Evolutionary conservation across 2,329 filamentous ascomycete genomes (phyloP).

Genomic region (Endocalyx cinctus): DNA sequence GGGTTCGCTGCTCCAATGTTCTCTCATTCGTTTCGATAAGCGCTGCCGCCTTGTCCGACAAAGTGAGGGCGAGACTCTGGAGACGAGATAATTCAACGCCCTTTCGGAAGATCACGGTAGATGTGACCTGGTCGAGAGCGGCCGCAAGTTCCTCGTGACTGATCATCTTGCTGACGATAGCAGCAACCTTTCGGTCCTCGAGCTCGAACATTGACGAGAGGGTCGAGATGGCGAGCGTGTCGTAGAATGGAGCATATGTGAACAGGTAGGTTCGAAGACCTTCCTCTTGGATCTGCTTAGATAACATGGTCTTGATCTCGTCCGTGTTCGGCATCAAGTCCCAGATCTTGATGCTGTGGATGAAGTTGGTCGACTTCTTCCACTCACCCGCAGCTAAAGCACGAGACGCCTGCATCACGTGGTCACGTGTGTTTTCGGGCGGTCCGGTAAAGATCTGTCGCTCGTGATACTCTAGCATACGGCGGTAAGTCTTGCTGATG

Average conservation of each 20-base stretch:
- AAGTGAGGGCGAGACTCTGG: constrained; percentile 87
- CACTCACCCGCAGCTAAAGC: constrained; percentile 94
- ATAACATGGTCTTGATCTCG: constrained; percentile 95
- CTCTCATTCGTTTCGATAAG: constrained; percentile 98
- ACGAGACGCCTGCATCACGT: constrained; percentile 99
- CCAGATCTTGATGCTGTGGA: constrained; percentile 99
- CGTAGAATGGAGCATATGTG: constrained; percentile 98
- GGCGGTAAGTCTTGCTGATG: constrained; percentile 98
- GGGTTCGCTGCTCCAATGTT: constrained; percentile 92
- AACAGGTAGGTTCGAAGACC: constrained; percentile 97
- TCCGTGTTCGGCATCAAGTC: constrained; percentile 91
- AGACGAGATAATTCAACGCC: constrained; percentile 95
- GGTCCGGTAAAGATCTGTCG: constrained; percentile 98
- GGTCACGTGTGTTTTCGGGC: constrained; percentile 96
- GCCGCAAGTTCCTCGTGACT: constrained; percentile 96
- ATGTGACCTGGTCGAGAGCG: constrained; percentile 95
- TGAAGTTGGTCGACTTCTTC: constrained; percentile 92
- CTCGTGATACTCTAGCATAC: constrained; percentile 99
- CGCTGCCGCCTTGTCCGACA: constrained; percentile 92
- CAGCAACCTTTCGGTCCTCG: constrained; percentile 82
- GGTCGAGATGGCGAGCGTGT: constrained; percentile 83
- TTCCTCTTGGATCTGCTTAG: constrained; percentile 97
- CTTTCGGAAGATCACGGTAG: constrained; percentile 98
- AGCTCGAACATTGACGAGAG: constrained; percentile 95
- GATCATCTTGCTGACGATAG: constrained; percentile 98